Base-by-base conservation (phyloP, 495 filamentous ascomycete genomes). In the Podospora didyma region DNA sequence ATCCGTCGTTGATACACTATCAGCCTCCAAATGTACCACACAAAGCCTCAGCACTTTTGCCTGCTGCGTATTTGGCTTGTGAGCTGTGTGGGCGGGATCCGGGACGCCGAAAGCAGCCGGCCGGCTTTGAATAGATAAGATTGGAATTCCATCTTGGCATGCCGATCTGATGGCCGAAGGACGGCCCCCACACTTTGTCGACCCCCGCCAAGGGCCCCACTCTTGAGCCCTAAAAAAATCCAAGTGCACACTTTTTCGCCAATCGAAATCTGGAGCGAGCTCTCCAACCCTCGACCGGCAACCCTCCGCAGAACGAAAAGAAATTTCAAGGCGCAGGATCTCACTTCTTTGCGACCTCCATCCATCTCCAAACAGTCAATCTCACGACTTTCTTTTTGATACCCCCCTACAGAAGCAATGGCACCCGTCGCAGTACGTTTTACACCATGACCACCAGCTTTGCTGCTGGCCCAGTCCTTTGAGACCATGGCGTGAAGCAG, bases 401-500 rank as follows among this genome's bases (percentile, higher is more conserved):
- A 60, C 51, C 21, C 46, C 35, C 47, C 39, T 14, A 42, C 62
- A 61, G 64, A 51, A 49, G 69, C 58, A 81, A 88, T 87, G 85
- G 81, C 77, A 75, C 75, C 77, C 60, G 74, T 72, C 71, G 73
- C 82, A 78, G 91, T 96, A 96, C 80, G 90, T 94, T 56, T 46
- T 37, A 37, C 49, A 84, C 73, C 71, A 73, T 73, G 26, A 31
- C 80, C 79, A 83, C 73, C 76, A 17, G 90, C 91, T 95, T 95
- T 95, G 90, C 91, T 95, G 90, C 88, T 86, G 79, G 73, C 73
- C 75, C 69, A 76, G 70, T 75, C 71, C 71, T 63, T 63, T 66
- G 63, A 69, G 68, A 77, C 69, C 56, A 74, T 74, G 78, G 79
- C 71, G 79, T 81, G 83, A 89, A 89, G 82, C 91, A 96, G 90